Evolutionary conservation across 306 rosid genomes (phyloP).

Genomic region (Crataegus laevigata): DNA sequence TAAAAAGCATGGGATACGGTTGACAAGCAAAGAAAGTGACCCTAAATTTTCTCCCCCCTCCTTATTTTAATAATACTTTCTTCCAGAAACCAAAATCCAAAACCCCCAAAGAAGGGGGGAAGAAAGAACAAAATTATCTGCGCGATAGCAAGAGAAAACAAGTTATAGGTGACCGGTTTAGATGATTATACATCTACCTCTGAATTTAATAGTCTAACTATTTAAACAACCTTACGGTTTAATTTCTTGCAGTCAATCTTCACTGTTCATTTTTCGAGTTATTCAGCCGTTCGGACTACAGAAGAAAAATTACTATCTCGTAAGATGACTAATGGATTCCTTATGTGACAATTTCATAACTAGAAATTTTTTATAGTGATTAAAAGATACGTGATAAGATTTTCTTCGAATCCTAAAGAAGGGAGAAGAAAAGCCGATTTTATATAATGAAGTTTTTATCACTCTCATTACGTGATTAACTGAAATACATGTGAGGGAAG

Average conservation of each 20-base stretch:
- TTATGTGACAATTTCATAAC: too few species aligned
- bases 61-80: conserved; percentile 7
- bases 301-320: too few species aligned
- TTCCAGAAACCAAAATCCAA: conserved; percentile 10
- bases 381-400: too few species aligned
- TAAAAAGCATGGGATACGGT: conserved; percentile 63
- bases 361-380: too few species aligned
- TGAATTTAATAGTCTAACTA: background rate
- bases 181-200: background rate
- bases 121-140: conserved; percentile 15
- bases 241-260: too few species aligned
- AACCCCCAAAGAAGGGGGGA: conserved; percentile 26
- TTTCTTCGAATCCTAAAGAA: too few species aligned
- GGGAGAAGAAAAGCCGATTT: too few species aligned
- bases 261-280: too few species aligned
- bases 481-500: background rate
- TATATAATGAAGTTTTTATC: too few species aligned
- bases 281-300: too few species aligned
- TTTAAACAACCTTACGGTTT: too few species aligned
- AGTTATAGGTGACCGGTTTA: background rate
- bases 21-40: conserved; percentile 50
- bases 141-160: background rate
- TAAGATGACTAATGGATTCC: too few species aligned
- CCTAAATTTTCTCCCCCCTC: conserved; percentile 9
- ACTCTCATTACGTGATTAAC: background rate